These are phyloP conservation scores for Elaphomyces granulatus DNA, from an alignment of 495 filamentous ascomycete species.

Conservation along the genomic window DNA sequence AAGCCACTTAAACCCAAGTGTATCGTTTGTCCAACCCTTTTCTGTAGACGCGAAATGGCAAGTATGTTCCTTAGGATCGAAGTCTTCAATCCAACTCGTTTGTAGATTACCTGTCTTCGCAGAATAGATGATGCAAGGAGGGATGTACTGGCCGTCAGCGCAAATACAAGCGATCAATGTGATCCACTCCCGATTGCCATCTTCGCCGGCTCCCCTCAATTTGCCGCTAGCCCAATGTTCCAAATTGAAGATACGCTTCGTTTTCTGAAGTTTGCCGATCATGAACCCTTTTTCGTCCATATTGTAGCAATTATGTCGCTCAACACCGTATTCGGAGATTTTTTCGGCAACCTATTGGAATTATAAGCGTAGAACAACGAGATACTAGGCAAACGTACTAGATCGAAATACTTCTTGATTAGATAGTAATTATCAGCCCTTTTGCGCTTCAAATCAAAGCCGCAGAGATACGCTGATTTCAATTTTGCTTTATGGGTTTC, in stretches of 20 bases:
- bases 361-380: background rate
- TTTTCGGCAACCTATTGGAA: background rate
- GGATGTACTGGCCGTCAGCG: background rate
- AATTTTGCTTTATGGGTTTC: background rate
- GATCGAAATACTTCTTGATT: background rate
- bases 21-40: conserved; percentile 2
- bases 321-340: background rate
- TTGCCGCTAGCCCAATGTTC: background rate
- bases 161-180: conserved; percentile 2
- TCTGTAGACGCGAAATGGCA: background rate
- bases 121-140: conserved; percentile 2
- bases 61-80: background rate
- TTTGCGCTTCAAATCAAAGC: background rate
- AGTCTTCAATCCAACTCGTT: conserved; percentile 1
- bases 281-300: conserved; percentile 5
- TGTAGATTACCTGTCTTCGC: background rate
- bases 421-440: background rate
- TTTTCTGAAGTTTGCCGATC: conserved; percentile 1
- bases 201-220: background rate
- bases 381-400: background rate
- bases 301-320: conserved; percentile 3
- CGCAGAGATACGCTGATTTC: background rate
- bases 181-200: conserved; percentile 2
- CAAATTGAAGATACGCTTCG: background rate
- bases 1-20: conserved; percentile 1